Evolutionary conservation across 805 yeast genomes (phyloP).

Genomic region (Candida oleophila): DNA sequence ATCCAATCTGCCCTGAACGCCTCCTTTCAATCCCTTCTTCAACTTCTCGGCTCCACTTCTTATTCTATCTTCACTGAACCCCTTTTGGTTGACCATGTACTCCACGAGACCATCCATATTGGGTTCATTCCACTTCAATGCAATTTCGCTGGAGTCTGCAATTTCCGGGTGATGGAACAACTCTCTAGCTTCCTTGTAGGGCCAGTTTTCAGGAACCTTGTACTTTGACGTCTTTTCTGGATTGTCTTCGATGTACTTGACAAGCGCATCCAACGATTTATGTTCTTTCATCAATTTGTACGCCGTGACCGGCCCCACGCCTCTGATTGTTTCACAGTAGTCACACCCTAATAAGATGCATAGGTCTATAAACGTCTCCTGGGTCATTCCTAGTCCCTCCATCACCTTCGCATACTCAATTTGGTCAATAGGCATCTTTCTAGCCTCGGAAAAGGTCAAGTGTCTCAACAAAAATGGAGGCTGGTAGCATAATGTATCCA

Average conservation of each 20-base stretch:
- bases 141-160: constrained; percentile 54
- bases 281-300: constrained; percentile 84
- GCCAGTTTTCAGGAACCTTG: constrained; percentile 94
- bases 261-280: constrained; percentile 74
- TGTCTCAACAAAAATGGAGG: constrained; percentile 85
- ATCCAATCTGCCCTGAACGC: constrained; percentile 89
- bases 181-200: constrained; percentile 82
- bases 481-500: constrained; percentile 94
- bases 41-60: constrained; percentile 83
- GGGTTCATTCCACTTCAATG: constrained; percentile 86
- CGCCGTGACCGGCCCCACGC: constrained; percentile 96
- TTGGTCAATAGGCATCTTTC: constrained; percentile 90
- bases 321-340: constrained; percentile 92
- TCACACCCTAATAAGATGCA: constrained; percentile 96
- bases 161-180: constrained; percentile 85
- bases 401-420: constrained; percentile 65
- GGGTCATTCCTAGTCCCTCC: constrained; percentile 73
- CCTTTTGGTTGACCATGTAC: constrained; percentile 82
- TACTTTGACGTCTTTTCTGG: constrained; percentile 56
- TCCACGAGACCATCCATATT: constrained; percentile 80
- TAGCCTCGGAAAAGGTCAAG: constrained; percentile 89
- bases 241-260: constrained; percentile 58
- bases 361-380: constrained; percentile 78
- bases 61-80: constrained; percentile 91
- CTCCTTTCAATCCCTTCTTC: constrained; percentile 77